Percentiles rank a stretch among this genome's conserved stretches.
Conservation (phyloP, 2,329 filamentous ascomycete species). For the Trichoderma breve region DNA sequence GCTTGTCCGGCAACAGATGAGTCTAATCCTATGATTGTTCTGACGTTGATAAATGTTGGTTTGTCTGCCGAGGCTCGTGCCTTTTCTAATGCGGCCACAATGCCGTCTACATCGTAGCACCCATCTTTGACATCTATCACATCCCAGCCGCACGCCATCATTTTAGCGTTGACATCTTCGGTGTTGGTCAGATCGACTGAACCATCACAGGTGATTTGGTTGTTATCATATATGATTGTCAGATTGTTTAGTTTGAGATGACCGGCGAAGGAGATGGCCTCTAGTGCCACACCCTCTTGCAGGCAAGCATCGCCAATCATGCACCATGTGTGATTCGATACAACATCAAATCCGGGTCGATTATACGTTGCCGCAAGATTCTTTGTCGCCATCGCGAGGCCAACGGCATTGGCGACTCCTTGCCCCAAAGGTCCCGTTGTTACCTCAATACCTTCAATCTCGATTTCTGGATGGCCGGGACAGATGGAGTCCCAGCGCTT, state of each 20-base stretch:
- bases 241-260: conserved; percentile 56
- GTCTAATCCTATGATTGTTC: conserved; percentile 55
- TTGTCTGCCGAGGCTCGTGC: conserved; percentile 45
- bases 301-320: conserved; percentile 59
- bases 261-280: conserved; percentile 56
- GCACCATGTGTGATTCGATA: conserved; percentile 54
- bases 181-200: conserved; percentile 52
- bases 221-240: conserved; percentile 59
- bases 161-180: conserved; percentile 58
- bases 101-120: conserved; percentile 45
- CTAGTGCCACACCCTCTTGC: conserved; percentile 56
- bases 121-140: conserved; percentile 55
- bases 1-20: conserved; percentile 50
- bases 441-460: conserved; percentile 56
- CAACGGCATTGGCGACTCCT: conserved; percentile 60
- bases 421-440: conserved; percentile 60
- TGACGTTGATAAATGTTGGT: conserved; percentile 58
- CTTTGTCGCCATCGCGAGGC: conserved; percentile 57
- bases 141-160: conserved; percentile 55
- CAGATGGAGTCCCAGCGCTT: conserved; percentile 44
- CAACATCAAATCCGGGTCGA: conserved; percentile 45
- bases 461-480: conserved; percentile 57
- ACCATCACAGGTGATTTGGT: conserved; percentile 59
- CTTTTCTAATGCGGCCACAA: conserved; percentile 44
- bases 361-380: conserved; percentile 55